These are phyloP conservation scores for Ceratocystis colombiana DNA, from an alignment of 2,329 filamentous ascomycete genomes.

Conservation along the genomic window DNA sequence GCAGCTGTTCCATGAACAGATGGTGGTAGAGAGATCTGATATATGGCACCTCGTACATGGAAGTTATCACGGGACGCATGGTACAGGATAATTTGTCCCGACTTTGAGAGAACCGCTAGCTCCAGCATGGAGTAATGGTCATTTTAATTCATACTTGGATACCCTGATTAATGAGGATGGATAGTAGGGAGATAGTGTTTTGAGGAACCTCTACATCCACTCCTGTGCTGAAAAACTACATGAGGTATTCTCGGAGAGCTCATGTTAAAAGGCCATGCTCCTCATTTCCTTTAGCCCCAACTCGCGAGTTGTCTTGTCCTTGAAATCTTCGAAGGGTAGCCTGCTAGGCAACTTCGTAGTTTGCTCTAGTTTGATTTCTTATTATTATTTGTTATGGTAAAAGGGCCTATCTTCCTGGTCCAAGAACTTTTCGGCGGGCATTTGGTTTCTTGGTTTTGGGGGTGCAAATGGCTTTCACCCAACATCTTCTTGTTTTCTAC, in stretches of 20 bases:
- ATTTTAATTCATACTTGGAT: too few relatives aligned
- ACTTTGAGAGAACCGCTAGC: too few relatives aligned
- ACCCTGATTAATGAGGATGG: too few relatives aligned
- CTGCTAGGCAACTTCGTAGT: neutral
- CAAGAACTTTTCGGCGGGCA: neutral
- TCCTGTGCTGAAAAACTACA: neutral
- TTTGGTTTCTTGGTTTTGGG: neutral
- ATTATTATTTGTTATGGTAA: neutral
- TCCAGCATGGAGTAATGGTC: too few relatives aligned
- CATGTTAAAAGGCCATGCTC: neutral
- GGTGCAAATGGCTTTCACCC: neutral
- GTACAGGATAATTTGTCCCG: too few relatives aligned
- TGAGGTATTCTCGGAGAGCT: neutral
- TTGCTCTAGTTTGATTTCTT: neutral
- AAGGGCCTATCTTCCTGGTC: neutral
- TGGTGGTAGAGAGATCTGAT: too few relatives aligned
- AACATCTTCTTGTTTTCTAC: neutral
- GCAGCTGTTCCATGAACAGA: neutral
- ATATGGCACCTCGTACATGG: too few relatives aligned
- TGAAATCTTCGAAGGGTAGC: neutral
- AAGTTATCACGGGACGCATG: too few relatives aligned
- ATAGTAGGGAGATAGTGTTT: too few relatives aligned
- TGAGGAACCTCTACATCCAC: neutral
- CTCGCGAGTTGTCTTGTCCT: neutral
- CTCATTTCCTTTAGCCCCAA: neutral